Evolutionary conservation across 768 basidiomycete species (phyloP).

Genomic region (Pulveroboletus sp.): DNA sequence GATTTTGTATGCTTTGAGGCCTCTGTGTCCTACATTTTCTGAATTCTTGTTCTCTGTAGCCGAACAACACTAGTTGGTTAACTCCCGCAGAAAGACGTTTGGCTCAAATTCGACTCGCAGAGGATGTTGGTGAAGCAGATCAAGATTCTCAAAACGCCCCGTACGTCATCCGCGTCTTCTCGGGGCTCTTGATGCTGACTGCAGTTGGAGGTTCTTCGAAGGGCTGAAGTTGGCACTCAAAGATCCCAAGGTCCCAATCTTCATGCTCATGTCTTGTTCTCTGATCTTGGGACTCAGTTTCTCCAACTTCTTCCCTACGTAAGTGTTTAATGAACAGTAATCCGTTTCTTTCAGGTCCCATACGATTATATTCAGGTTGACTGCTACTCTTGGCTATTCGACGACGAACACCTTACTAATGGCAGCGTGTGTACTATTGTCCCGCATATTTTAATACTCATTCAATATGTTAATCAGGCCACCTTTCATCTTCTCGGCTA

Average conservation of each 20-base stretch:
- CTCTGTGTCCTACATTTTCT: not conserved
- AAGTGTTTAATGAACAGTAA: constrained; percentile 6
- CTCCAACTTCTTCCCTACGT: constrained; percentile 59
- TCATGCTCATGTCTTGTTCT: constrained; percentile 51
- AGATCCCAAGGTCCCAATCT: constrained; percentile 53
- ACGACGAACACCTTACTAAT: constrained; percentile 59
- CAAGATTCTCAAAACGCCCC: constrained; percentile 55
- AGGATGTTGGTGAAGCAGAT: constrained; percentile 68
- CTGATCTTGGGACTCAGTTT: constrained; percentile 60
- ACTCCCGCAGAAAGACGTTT: constrained; percentile 47
- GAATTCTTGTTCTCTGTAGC: constrained; percentile 34
- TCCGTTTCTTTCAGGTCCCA: not conserved
- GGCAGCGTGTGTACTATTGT: constrained; percentile 45
- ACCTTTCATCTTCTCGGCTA: constrained; percentile 56
- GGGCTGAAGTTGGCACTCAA: constrained; percentile 49
- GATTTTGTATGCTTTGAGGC: constrained; percentile 47
- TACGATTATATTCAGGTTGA: constrained; percentile 37
- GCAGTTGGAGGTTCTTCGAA: constrained; percentile 12
- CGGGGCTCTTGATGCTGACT: not conserved
- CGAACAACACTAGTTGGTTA: constrained; percentile 62
- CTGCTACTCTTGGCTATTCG: constrained; percentile 58
- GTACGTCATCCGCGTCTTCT: constrained; percentile 34
- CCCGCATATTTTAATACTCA: not conserved
- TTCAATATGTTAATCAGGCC: constrained; percentile 38
- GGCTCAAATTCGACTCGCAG: constrained; percentile 65